These are phyloP conservation scores for Diaporthe amygdali DNA, from an alignment of 2,329 filamentous ascomycete genomes.

Conservation along the genomic window DNA sequence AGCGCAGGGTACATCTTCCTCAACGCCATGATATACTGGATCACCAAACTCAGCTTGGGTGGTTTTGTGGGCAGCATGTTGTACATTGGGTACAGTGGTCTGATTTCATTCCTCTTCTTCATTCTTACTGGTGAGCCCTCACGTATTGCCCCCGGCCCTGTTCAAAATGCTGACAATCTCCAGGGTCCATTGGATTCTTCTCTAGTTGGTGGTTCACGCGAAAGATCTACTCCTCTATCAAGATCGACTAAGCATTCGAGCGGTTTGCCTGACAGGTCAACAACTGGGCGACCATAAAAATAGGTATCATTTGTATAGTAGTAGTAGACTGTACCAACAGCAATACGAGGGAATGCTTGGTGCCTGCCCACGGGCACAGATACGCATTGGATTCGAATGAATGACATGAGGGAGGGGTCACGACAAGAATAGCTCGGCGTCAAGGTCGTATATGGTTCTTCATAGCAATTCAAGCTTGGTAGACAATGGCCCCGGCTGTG, in stretches of 20 bases:
- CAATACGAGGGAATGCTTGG: not conserved
- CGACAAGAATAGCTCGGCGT: constrained; percentile 1
- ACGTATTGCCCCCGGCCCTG: not conserved
- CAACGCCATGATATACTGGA: constrained; percentile 89
- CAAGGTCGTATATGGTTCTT: not conserved
- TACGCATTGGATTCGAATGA: not conserved
- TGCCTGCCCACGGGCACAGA: not conserved
- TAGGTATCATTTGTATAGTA: constrained; percentile 26
- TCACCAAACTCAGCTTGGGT: constrained; percentile 84
- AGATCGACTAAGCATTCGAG: constrained; percentile 74
- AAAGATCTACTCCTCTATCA: constrained; percentile 96
- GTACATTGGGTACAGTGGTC: constrained; percentile 89
- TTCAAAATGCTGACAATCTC: constrained; percentile 28
- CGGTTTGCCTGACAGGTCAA: not conserved
- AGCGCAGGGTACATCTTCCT: constrained; percentile 91
- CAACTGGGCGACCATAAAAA: not conserved
- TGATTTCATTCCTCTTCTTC: constrained; percentile 91
- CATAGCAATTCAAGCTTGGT: not conserved
- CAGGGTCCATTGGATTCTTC: constrained; percentile 95
- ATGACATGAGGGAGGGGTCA: not conserved
- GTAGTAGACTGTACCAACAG: constrained; percentile 25
- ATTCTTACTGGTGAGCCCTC: constrained; percentile 83
- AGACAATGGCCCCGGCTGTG: not conserved
- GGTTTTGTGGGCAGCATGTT: constrained; percentile 86
- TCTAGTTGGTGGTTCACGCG: constrained; percentile 93